These are phyloP conservation scores for Arabidopsis suecica DNA, from an alignment of 345 rosid genomes.

Conservation along the genomic window DNA sequence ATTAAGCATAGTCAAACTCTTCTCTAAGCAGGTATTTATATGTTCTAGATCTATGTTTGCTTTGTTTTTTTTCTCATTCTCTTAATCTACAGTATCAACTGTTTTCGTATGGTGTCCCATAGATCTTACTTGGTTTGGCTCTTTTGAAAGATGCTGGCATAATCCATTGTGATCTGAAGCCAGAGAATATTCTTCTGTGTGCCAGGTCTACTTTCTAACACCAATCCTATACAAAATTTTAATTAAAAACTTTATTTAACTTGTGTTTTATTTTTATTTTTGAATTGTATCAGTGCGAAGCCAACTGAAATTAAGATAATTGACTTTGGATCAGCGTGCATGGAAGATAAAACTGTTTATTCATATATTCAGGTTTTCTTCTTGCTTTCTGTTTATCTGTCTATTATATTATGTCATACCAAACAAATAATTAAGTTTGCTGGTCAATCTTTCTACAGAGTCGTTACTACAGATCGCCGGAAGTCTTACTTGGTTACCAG, in stretches of 20 bases:
- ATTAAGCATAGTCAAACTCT: conserved; percentile 90
- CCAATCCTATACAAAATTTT: conserved; percentile 17
- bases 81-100: conserved; percentile 31
- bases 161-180: conserved; percentile 98
- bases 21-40: conserved; percentile 89
- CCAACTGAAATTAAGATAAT: conserved; percentile 97
- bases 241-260: conserved; percentile 26
- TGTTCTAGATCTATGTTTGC: conserved; percentile 13
- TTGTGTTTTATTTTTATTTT: conserved; percentile 39
- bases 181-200: conserved; percentile 95
- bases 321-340: conserved; percentile 99
- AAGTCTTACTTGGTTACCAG: conserved; percentile 98
- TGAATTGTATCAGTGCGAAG: conserved; percentile 66
- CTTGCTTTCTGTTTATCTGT: conserved; percentile 12
- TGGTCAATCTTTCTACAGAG: conserved; percentile 69
- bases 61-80: conserved; percentile 25
- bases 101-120: conserved; percentile 30
- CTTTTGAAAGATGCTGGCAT: conserved; percentile 94
- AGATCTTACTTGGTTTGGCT: conserved; percentile 92
- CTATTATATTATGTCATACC: conserved; percentile 32
- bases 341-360: conserved; percentile 97
- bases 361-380: conserved; percentile 92
- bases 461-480: conserved; percentile 99
- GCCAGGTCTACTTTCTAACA: conserved; percentile 65
- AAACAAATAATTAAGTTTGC: conserved; percentile 23